Evolutionary conservation across 2,329 filamentous ascomycete species (phyloP).

Genomic region (Colletotrichum coccodes): DNA sequence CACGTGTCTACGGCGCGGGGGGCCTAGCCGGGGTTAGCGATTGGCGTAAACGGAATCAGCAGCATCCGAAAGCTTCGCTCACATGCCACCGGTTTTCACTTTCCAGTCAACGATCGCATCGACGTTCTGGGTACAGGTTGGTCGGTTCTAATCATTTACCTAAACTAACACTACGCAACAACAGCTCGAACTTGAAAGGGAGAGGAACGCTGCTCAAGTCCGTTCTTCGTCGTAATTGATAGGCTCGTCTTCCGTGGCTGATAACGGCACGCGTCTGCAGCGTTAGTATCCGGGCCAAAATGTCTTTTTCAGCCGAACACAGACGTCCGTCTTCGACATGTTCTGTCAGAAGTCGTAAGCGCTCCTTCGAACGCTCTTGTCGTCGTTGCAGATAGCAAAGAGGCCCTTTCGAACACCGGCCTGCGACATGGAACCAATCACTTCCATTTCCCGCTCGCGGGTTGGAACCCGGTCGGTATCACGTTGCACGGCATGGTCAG

Average conservation of each 20-base stretch:
- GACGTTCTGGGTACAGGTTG: no score
- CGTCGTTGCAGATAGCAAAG: not conserved
- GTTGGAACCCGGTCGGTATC: not conserved
- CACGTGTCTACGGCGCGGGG: no score
- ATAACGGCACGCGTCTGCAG: not conserved
- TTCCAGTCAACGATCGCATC: no score
- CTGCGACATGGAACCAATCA: slow-evolving; percentile 2
- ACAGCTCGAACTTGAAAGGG: no score
- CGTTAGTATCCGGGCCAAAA: not conserved
- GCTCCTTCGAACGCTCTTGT: not conserved
- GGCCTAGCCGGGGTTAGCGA: no score
- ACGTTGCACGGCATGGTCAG: not conserved
- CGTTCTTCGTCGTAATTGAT: no score
- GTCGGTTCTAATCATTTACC: no score
- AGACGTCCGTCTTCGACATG: not conserved
- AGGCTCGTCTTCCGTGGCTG: not conserved
- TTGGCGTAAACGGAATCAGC: no score
- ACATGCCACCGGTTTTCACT: no score
- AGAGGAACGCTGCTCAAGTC: no score
- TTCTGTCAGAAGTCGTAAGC: not conserved
- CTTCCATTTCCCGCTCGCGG: not conserved
- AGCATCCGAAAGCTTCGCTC: no score
- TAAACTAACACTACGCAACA: no score
- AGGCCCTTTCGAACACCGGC: slow-evolving; percentile 3
- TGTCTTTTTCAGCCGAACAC: not conserved